phyloP scores from a whole-genome alignment of 2,329 filamentous ascomycete species.

The Arthrobotrys pseudoclavata region DNA sequence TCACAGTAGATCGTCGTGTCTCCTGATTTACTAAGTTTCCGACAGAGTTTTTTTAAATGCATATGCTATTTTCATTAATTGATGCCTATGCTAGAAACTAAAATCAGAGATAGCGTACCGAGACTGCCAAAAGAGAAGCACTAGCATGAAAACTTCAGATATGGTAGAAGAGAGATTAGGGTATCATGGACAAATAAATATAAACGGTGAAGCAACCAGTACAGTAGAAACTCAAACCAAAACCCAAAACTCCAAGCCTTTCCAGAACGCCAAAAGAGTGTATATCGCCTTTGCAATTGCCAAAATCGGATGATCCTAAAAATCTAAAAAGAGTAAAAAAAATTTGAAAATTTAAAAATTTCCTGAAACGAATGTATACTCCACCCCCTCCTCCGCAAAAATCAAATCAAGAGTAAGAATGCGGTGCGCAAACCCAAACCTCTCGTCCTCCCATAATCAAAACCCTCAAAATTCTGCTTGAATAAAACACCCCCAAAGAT shows the following conservation, averaged over 20 bases:
- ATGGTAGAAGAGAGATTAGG: neutral
- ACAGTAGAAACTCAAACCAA: neutral
- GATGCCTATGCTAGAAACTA: neutral
- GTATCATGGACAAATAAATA: neutral
- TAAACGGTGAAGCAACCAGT: too few species aligned
- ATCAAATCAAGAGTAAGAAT: slow-evolving; percentile 18
- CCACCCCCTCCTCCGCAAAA: neutral
- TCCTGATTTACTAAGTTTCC: neutral
- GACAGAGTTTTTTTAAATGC: slow-evolving; percentile 2
- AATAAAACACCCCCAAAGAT: slow-evolving; percentile 87
- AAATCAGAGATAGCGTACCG: neutral
- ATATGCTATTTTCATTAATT: slow-evolving; percentile 9
- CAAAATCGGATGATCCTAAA: neutral
- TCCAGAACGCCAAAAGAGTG: slow-evolving; percentile 4
- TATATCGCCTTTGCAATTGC: neutral
- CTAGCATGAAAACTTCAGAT: neutral
- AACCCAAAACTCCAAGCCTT: neutral
- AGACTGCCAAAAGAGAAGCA: slow-evolving; percentile 2
- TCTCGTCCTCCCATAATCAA: slow-evolving; percentile 78
- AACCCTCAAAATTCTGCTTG: slow-evolving; percentile 90
- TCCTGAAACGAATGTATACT: neutral
- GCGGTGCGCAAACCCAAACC: slow-evolving; percentile 71
- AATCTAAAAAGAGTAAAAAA: neutral
- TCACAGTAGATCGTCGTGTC: too few species aligned
- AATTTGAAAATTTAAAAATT: neutral